A percentile compares a stretch with the other conserved stretches of the same genome.
Conservation (phyloP, 2,329 filamentous ascomycete species). For the Beauveria rudraprayagi region DNA sequence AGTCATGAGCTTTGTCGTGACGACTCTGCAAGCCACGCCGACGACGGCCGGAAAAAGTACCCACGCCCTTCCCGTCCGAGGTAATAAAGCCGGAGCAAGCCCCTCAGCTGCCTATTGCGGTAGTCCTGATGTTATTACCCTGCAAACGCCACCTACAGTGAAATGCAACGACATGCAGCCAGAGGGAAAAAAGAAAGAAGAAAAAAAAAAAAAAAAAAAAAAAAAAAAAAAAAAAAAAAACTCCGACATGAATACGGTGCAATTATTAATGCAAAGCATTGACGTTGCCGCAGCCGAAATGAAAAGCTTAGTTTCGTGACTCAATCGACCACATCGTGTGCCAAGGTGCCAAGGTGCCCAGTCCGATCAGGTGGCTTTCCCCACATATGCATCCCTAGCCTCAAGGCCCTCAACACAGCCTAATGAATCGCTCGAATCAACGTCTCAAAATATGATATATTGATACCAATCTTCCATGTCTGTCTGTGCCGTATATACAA, state of each 20-base stretch:
- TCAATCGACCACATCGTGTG: too few relatives aligned
- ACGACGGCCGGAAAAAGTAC: constrained; percentile 9
- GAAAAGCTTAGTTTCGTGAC: too few relatives aligned
- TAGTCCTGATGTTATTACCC: neutral
- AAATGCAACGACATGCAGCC: neutral
- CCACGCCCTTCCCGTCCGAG: constrained; percentile 5
- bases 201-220: too few relatives aligned
- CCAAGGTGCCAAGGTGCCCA: too few relatives aligned
- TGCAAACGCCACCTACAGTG: neutral
- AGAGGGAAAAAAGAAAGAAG: neutral
- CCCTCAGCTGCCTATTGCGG: neutral
- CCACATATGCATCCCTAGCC: neutral
- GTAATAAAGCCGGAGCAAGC: neutral
- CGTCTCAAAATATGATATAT: neutral
- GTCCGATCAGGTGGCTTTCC: too few relatives aligned
- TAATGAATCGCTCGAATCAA: neutral
- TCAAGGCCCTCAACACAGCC: neutral
- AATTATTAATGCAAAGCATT: too few relatives aligned
- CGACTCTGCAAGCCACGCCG: neutral
- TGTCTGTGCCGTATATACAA: neutral
- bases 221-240: neutral
- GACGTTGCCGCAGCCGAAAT: too few relatives aligned
- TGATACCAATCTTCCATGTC: neutral
- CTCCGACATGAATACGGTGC: too few relatives aligned
- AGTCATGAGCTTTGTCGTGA: neutral